Conservation (phyloP, 164 flowering plant genomes). For the Macadamia integrifolia region DNA sequence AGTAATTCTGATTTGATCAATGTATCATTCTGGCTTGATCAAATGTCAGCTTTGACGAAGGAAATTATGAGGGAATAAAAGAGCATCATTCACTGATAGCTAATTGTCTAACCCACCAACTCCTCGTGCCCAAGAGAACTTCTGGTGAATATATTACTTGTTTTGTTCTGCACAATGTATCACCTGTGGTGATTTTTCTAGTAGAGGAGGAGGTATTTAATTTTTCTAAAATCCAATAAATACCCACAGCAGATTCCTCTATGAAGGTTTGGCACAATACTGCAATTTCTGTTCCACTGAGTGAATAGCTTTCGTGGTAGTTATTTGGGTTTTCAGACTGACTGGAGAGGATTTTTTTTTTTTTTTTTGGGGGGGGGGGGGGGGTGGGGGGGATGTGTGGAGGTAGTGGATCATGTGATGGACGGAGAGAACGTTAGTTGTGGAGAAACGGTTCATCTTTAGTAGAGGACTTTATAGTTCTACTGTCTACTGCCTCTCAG, state of each 20-base stretch:
- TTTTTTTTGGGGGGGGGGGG: neutral
- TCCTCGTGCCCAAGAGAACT: constrained; percentile 19
- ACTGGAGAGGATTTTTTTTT: constrained; percentile 23
- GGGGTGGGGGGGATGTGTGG: constrained; percentile 11
- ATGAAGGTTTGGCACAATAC: constrained; percentile 33
- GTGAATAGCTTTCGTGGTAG: constrained; percentile 11
- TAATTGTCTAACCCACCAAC: constrained; percentile 33
- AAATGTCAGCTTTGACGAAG: constrained; percentile 17
- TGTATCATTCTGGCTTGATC: constrained; percentile 25
- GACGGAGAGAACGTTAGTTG: constrained; percentile 4
- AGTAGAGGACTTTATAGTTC: constrained; percentile 20
- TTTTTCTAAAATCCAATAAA: constrained; percentile 15
- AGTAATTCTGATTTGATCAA: constrained; percentile 20
- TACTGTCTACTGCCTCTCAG: constrained; percentile 28
- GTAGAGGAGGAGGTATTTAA: constrained; percentile 30
- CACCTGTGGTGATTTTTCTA: constrained; percentile 26
- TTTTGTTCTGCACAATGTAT: constrained; percentile 20
- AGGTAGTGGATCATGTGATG: constrained; percentile 20
- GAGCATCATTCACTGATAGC: constrained; percentile 19
- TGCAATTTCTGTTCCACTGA: constrained; percentile 27
- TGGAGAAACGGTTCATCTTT: constrained; percentile 18
- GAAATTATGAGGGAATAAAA: constrained; percentile 18
- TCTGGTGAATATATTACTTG: constrained; percentile 17
- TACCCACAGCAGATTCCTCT: constrained; percentile 33
- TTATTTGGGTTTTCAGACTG: constrained; percentile 13